Evolutionary conservation across 228 moss, liverwort and hornwort species (phyloP).

Genomic region (Sphagnum magellanicum): DNA sequence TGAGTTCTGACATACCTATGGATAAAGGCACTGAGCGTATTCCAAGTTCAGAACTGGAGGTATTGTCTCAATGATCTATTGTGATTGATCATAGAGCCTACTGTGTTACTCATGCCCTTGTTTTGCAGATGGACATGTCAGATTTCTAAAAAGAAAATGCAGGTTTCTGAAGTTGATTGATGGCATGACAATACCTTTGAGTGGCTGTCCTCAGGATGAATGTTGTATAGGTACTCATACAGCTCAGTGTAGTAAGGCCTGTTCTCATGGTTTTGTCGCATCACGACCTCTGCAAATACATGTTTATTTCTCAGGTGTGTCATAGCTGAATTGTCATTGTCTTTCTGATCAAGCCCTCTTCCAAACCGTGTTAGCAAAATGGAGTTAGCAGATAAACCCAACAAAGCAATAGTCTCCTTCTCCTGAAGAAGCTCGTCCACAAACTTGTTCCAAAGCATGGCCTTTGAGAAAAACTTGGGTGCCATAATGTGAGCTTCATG

Average conservation of each 20-base stretch:
- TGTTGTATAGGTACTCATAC: constrained; percentile 23
- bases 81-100: no score
- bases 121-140: no score
- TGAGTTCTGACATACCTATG: no score
- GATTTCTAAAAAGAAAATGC: no score
- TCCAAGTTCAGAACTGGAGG: no score
- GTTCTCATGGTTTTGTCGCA: constrained; percentile 12
- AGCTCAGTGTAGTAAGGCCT: constrained; percentile 19
- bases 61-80: no score
- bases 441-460: constrained; percentile 33
- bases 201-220: constrained; percentile 12
- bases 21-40: no score
- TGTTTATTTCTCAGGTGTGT: constrained; percentile 17
- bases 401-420: constrained; percentile 10
- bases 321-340: not conserved
- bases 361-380: constrained; percentile 24
- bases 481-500: constrained; percentile 10
- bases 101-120: no score
- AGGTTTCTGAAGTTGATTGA: no score
- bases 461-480: constrained; percentile 12
- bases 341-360: not conserved
- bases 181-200: constrained; percentile 10
- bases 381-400: constrained; percentile 21
- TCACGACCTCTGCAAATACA: constrained; percentile 31
- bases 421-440: constrained; percentile 24